Conservation (phyloP, 2,329 filamentous ascomycete genomes). For the Cryphonectria parasitica region DNA sequence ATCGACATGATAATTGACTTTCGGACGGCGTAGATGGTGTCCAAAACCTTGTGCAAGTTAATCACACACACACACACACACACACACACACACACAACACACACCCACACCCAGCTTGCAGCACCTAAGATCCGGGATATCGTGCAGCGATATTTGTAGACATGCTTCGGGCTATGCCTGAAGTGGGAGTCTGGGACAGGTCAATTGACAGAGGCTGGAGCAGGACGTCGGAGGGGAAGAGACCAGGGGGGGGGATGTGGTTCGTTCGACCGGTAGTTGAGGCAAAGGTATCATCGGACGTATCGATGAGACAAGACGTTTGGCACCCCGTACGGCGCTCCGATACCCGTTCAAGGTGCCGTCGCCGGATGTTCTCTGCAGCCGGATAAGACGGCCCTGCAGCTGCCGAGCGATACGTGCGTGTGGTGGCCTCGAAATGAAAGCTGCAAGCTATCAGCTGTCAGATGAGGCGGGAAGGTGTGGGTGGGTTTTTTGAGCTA, state of each 20-base stretch:
- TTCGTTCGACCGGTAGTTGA: background rate
- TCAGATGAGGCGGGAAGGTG: slow-evolving; percentile 12
- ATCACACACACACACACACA: background rate
- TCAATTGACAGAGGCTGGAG: background rate
- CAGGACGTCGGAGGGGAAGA: background rate
- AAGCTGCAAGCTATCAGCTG: slow-evolving; percentile 6
- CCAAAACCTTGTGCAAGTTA: slow-evolving; percentile 11
- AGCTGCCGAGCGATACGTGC: background rate
- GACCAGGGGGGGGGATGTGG: background rate
- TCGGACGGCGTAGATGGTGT: slow-evolving; percentile 11
- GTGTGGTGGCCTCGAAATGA: background rate
- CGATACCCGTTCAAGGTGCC: background rate
- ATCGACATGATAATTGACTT: slow-evolving; percentile 8
- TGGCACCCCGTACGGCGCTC: slow-evolving; percentile 7
- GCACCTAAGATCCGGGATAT: slow-evolving; percentile 13
- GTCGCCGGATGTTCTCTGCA: slow-evolving; percentile 8
- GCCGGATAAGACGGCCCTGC: slow-evolving; percentile 6
- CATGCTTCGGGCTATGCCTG: slow-evolving; percentile 18
- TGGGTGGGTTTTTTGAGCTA: background rate
- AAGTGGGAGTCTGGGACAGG: slow-evolving; percentile 8
- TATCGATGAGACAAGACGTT: slow-evolving; percentile 9
- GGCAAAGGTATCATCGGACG: background rate
- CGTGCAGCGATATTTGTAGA: slow-evolving; percentile 16
- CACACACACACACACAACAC: background rate
- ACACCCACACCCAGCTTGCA: slow-evolving; percentile 3